phyloP scores from a whole-genome alignment of 202 grass and related monocot species.

The Carex arenaria region DNA sequence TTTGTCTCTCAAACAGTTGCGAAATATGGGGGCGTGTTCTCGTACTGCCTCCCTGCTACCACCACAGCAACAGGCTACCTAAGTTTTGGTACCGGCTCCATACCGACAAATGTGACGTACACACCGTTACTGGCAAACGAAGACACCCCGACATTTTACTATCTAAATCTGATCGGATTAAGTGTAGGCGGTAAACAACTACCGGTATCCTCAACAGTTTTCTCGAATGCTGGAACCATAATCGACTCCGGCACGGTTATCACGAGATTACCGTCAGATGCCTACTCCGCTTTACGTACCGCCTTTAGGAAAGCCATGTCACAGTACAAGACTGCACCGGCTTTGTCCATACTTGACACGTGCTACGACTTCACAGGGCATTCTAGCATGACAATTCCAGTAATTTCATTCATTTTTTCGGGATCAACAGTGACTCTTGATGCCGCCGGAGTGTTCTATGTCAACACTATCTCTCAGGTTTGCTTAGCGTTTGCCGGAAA shows the following conservation, averaged over 20 bases:
- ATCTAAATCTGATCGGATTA: constrained; percentile 43
- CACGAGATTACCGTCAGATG: constrained; percentile 51
- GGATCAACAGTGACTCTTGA: constrained; percentile 42
- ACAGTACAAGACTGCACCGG: constrained; percentile 39
- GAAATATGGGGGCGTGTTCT: constrained; percentile 55
- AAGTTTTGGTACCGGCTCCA: constrained; percentile 28
- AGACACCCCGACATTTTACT: constrained; percentile 65
- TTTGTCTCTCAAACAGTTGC: constrained; percentile 46
- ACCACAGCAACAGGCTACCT: constrained; percentile 44
- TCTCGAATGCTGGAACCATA: constrained; percentile 37
- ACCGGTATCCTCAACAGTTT: constrained; percentile 28
- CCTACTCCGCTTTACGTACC: constrained; percentile 45
- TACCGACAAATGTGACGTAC: constrained; percentile 23
- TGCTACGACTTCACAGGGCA: constrained; percentile 59
- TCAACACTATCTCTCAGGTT: constrained; percentile 32
- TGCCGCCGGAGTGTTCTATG: constrained; percentile 47
- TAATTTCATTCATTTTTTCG: constrained; percentile 43
- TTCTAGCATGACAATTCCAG: constrained; percentile 25
- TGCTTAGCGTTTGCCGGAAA: constrained; percentile 71
- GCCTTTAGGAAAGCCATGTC: constrained; percentile 44
- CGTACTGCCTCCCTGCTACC: constrained; percentile 62
- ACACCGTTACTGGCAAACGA: constrained; percentile 48
- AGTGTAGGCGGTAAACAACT: constrained; percentile 43
- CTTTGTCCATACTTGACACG: constrained; percentile 52
- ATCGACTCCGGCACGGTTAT: constrained; percentile 92